Evolutionary conservation across 768 basidiomycete species (phyloP), one percentile per base, ranked within the genome.

Genomic region (Rhizopogon vulgaris): DNA sequence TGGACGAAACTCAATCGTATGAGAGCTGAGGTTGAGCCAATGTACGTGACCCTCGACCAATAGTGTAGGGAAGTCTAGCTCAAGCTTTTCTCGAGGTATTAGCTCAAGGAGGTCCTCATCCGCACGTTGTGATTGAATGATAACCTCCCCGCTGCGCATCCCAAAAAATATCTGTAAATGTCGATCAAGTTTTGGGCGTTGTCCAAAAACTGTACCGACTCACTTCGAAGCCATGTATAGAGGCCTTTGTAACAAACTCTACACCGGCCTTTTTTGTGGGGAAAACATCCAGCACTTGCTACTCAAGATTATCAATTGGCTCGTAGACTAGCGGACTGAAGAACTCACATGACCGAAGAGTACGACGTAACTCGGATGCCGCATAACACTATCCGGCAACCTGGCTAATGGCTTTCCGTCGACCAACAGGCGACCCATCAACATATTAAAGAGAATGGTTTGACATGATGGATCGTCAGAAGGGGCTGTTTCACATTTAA

Each of bases 351-450:
- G 37, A 28, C 66, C 64, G 39, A 79, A 69, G n/a, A 77, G 51
- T 6, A 65, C 60, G 12, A 40, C 41, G 51, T 75, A 78, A 2
- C 63, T 57, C 1, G 63, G 28, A 56, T 77, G 68, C 0, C 24
- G 42, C 2, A 59, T 38, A 27, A 78, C 72, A 0, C 55, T 52
- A 7, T 38, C 27, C 0, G 77, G 73, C 12, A 79, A 66, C 22
- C 64, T 67, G 15, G 73, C 70, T 8, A 73, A 51, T 1, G 70
- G 65, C 51, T 67, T 67, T 6, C 77, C 77, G 10, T 73, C 59
- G 9, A 80, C 63, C 15, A 78, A 63, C 1, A 80, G 60, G 22
- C 58, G 45, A 11, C 77, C 77, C 15, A 65, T 57, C 3, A 78
- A 53, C 1, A 79, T 32, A 49, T 80, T 71, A 17, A 75, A 60